phyloP scores from a whole-genome alignment of 768 basidiomycete genomes.

The Leucosporidium yakuticum region DNA sequence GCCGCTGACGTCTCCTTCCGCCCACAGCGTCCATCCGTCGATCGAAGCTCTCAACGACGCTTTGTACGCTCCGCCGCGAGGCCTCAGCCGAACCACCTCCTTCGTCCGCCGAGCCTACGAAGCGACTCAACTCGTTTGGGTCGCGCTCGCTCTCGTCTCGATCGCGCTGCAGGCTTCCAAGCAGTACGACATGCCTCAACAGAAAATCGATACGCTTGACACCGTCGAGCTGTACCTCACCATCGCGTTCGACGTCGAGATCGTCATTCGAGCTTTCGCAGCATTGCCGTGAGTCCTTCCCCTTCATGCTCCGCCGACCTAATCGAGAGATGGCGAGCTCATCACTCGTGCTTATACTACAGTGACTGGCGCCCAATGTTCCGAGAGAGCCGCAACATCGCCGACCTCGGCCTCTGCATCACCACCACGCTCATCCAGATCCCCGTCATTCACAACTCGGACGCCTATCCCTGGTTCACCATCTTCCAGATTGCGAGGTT shows the following conservation, averaged over 20 bases:
- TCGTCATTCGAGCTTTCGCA: slow-evolving; percentile 64
- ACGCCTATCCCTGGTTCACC: slow-evolving; percentile 80
- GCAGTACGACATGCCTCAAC: slow-evolving; percentile 47
- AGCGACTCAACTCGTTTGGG: slow-evolving; percentile 60
- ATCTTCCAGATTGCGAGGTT: slow-evolving; percentile 76
- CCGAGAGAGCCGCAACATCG: slow-evolving; percentile 53
- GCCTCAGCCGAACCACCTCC: slow-evolving; percentile 4
- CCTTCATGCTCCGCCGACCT: too few relatives aligned
- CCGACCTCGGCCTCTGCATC: slow-evolving; percentile 71
- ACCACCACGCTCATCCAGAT: slow-evolving; percentile 75
- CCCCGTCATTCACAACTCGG: slow-evolving; percentile 61
- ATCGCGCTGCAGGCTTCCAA: slow-evolving; percentile 67
- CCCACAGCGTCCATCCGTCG: neutral
- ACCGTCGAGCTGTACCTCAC: slow-evolving; percentile 71
- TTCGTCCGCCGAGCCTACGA: slow-evolving; percentile 16
- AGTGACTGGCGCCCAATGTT: slow-evolving; percentile 68
- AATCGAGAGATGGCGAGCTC: too few relatives aligned
- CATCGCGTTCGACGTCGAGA: slow-evolving; percentile 79
- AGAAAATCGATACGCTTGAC: slow-evolving; percentile 41
- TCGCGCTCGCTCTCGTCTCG: slow-evolving; percentile 64
- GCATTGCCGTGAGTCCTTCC: slow-evolving; percentile 55
- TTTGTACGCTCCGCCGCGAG: neutral
- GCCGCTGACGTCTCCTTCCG: neutral
- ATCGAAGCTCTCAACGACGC: slow-evolving; percentile 10
- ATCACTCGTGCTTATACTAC: too few relatives aligned